A percentile compares a stretch with the other conserved stretches of the same genome.
Conservation (phyloP, 345 rosid species). For the Laguncularia racemosa region DNA sequence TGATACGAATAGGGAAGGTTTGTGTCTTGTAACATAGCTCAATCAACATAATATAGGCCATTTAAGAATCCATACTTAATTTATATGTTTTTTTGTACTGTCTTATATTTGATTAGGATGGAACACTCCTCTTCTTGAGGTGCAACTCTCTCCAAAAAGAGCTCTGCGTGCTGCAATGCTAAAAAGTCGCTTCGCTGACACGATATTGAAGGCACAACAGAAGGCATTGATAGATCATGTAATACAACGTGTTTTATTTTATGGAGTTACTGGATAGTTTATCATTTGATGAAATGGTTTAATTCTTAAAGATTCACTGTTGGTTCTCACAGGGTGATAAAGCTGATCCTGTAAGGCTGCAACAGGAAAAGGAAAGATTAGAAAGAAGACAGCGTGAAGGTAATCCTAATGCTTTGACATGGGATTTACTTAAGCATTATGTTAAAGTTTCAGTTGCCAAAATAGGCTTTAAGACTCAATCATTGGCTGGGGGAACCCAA, state of each 20-base stretch:
- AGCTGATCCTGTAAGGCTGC: constrained; percentile 49
- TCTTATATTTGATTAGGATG: constrained; percentile 30
- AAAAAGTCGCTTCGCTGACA: constrained; percentile 66
- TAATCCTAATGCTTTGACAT: constrained; percentile 12
- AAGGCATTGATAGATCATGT: constrained; percentile 57
- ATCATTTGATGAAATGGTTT: not conserved
- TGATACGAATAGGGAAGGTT: constrained; percentile 43
- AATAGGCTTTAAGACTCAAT: too few relatives aligned
- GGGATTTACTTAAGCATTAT: too few relatives aligned
- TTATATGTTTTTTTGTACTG: not conserved
- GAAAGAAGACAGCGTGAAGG: constrained; percentile 74
- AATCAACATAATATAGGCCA: not conserved
- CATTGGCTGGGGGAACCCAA: too few relatives aligned
- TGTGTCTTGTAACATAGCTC: constrained; percentile 1
- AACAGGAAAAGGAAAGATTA: constrained; percentile 56
- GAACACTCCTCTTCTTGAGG: constrained; percentile 26
- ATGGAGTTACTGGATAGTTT: not conserved
- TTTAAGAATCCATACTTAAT: not conserved
- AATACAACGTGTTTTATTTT: not conserved
- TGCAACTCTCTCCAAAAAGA: constrained; percentile 58
- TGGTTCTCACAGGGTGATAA: constrained; percentile 42
- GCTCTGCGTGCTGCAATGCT: constrained; percentile 80
- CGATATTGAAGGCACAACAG: constrained; percentile 63
- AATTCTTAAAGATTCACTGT: not conserved
- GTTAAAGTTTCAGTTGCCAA: too few relatives aligned